Percentiles rank a stretch among this genome's conserved stretches.
These are phyloP conservation scores for Sindora glabra DNA, from an alignment of 306 rosid species.

Conservation along the genomic window DNA sequence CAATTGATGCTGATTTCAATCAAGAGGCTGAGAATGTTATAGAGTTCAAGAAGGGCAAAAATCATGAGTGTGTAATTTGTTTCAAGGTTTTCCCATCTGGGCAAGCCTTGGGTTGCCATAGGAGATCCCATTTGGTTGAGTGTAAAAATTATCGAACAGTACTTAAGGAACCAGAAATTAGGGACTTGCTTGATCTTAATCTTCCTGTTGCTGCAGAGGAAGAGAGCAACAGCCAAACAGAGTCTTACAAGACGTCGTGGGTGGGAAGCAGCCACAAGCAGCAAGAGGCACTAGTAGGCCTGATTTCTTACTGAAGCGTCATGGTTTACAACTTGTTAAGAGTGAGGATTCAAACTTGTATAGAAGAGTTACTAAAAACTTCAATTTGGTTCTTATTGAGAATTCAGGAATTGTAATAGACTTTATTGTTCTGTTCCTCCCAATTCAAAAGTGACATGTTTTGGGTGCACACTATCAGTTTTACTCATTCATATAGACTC, in stretches of 20 bases:
- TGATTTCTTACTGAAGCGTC: too few species aligned
- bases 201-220: constrained; percentile 75
- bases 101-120: constrained; percentile 94
- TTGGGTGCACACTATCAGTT: too few species aligned
- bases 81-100: constrained; percentile 62
- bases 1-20: constrained; percentile 9
- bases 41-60: constrained; percentile 37
- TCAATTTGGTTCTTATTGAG: constrained; percentile 15
- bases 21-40: constrained; percentile 9
- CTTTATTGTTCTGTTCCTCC: constrained; percentile 4
- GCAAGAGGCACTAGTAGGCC: constrained; percentile 37
- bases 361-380: constrained; percentile 18
- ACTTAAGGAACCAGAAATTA: constrained; percentile 46
- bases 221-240: constrained; percentile 34
- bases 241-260: constrained; percentile 51
- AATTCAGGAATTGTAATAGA: constrained; percentile 15
- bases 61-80: constrained; percentile 74
- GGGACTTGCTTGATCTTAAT: constrained; percentile 82
- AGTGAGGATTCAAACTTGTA: constrained; percentile 44
- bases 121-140: constrained; percentile 71
- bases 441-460: too few species aligned
- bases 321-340: constrained; percentile 6
- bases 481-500: too few species aligned
- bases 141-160: constrained; percentile 23
- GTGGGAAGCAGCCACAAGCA: constrained; percentile 35